Evolutionary conservation across 305 asterid genomes (phyloP).

Genomic region (Fraxinus sp.): DNA sequence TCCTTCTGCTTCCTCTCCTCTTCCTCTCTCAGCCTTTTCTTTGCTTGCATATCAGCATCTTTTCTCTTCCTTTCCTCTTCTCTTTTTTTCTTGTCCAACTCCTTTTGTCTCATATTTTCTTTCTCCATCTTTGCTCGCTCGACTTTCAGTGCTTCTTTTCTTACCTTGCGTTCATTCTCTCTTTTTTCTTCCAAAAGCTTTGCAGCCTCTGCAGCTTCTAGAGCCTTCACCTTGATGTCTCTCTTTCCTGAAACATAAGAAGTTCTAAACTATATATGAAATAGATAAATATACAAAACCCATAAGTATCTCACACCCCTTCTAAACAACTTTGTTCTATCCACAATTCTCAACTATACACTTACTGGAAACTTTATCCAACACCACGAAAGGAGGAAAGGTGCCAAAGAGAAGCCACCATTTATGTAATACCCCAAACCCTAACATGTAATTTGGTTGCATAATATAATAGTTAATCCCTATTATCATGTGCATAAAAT

Average conservation of each 20-base stretch:
- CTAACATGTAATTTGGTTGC: not conserved
- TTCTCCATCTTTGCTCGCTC: constrained; percentile 81
- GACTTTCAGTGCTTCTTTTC: constrained; percentile 77
- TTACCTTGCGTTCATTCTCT: constrained; percentile 69
- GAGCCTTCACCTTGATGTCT: constrained; percentile 90
- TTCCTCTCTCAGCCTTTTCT: constrained; percentile 77
- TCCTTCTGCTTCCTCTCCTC: constrained; percentile 71
- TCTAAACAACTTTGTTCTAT: not conserved
- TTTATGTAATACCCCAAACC: constrained; percentile 15
- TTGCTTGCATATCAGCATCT: constrained; percentile 61
- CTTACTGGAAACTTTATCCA: constrained; percentile 24
- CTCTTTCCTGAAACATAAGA: constrained; percentile 61
- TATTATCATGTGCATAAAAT: not conserved
- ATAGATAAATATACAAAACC: not conserved
- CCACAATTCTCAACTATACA: constrained; percentile 13
- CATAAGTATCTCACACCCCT: not conserved
- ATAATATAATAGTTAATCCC: not conserved
- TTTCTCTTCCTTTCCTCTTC: constrained; percentile 78
- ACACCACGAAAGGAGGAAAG: not conserved
- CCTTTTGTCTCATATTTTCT: constrained; percentile 62
- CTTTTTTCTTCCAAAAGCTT: constrained; percentile 70
- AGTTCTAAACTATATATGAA: constrained; percentile 17
- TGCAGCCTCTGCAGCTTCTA: constrained; percentile 94
- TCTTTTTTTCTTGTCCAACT: constrained; percentile 68
- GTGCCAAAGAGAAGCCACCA: constrained; percentile 11